A percentile compares a stretch with the other conserved stretches of the same genome.
phyloP scores from a whole-genome alignment of 2,329 filamentous ascomycete genomes.

The Hirsutella minnesotensis region DNA sequence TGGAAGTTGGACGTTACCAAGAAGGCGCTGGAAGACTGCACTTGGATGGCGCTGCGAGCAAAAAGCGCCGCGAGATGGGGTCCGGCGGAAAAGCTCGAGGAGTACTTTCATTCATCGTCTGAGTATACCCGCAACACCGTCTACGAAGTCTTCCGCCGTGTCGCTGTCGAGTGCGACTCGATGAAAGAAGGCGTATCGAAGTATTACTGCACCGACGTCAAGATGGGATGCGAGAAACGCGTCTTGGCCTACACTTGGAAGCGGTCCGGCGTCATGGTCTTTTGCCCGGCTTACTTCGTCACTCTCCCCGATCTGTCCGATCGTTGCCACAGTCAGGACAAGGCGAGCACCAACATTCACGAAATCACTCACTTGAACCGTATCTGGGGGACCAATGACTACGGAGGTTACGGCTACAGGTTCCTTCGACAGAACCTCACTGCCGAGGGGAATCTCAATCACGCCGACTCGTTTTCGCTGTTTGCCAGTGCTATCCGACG shows the following conservation, averaged over 20 bases:
- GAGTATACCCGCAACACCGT: conserved; percentile 34
- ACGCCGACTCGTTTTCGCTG: conserved; percentile 48
- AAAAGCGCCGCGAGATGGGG: conserved; percentile 38
- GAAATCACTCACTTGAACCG: conserved; percentile 52
- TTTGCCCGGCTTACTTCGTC: conserved; percentile 49
- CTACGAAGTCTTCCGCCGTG: conserved; percentile 34
- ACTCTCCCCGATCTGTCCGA: conserved; percentile 34
- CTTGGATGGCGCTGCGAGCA: conserved; percentile 38
- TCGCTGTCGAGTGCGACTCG: conserved; percentile 43
- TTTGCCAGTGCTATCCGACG: conserved; percentile 26
- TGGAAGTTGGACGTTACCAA: conserved; percentile 29
- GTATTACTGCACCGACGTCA: conserved; percentile 49
- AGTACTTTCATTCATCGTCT: conserved; percentile 52
- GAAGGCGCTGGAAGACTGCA: conserved; percentile 42
- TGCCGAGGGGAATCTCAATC: conserved; percentile 39
- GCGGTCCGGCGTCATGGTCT: conserved; percentile 40
- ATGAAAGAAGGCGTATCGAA: conserved; percentile 32
- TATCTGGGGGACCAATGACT: conserved; percentile 46
- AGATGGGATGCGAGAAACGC: conserved; percentile 33
- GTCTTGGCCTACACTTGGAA: conserved; percentile 53
- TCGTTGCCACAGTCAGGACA: conserved; percentile 52
- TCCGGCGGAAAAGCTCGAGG: conserved; percentile 34
- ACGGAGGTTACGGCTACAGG: conserved; percentile 42
- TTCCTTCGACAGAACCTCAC: conserved; percentile 38
- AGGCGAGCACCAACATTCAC: conserved; percentile 52